Evolutionary conservation across 768 basidiomycete species (phyloP).

Genomic region (Gymnopilus junonius): DNA sequence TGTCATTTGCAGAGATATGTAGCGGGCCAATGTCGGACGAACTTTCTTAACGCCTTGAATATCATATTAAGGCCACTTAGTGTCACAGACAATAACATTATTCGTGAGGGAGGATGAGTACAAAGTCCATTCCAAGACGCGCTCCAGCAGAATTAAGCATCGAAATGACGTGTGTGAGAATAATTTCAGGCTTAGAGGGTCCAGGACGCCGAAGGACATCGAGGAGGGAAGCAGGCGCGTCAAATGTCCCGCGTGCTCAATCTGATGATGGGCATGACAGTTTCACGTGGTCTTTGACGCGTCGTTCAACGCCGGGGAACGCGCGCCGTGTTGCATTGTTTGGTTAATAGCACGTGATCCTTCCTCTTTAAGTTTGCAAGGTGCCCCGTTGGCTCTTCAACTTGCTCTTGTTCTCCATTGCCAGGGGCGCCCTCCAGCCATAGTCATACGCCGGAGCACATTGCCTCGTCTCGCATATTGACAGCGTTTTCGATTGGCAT

Average conservation of each 20-base stretch:
- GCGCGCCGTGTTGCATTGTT: constrained; percentile 15
- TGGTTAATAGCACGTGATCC: constrained; percentile 18
- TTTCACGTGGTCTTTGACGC: constrained; percentile 24
- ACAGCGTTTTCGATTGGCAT: constrained; percentile 11
- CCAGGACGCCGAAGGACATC: neutral
- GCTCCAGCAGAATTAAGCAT: neutral
- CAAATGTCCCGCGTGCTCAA: neutral
- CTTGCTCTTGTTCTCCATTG: constrained; percentile 10
- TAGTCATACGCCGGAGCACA: neutral
- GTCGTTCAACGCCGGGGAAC: constrained; percentile 6
- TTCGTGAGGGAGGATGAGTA: neutral
- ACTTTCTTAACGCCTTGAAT: constrained; percentile 4
- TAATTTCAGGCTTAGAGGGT: neutral
- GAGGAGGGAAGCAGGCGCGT: neutral
- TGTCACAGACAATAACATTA: constrained; percentile 1
- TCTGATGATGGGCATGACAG: constrained; percentile 1
- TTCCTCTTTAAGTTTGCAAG: constrained; percentile 19
- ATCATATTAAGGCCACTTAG: too few species aligned
- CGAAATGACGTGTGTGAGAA: neutral
- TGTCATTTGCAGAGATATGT: neutral
- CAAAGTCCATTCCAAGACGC: constrained; percentile 13
- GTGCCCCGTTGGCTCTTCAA: constrained; percentile 9
- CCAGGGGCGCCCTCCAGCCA: neutral
- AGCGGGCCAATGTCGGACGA: neutral
- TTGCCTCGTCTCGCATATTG: constrained; percentile 4